Conservation (phyloP, 148 eudicot species). For the Drosera capensis region DNA sequence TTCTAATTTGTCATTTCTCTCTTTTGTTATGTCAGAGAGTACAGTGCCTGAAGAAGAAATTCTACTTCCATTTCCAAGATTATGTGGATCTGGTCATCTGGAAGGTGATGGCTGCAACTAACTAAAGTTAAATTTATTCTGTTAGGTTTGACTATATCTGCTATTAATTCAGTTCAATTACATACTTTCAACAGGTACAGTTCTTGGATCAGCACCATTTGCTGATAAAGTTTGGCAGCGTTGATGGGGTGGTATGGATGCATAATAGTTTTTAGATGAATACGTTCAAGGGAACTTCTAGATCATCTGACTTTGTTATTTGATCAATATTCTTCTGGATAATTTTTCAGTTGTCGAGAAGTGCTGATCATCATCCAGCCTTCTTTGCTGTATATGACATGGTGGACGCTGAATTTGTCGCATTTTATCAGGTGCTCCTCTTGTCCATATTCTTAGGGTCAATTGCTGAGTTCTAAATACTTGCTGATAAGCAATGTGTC, state of each 20-base stretch:
- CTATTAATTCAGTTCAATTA: background rate
- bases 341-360: conserved; percentile 57
- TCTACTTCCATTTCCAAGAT: conserved; percentile 86
- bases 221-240: conserved; percentile 91
- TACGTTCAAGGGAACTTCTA: background rate
- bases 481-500: background rate
- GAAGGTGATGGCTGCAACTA: conserved; percentile 42
- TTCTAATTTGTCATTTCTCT: background rate
- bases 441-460: background rate
- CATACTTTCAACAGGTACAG: conserved; percentile 48
- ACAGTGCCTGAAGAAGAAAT: conserved; percentile 89
- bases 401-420: conserved; percentile 81
- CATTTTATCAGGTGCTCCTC: conserved; percentile 76
- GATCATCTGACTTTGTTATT: background rate
- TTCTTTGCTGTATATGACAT: conserved; percentile 93
- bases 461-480: background rate
- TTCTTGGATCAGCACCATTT: conserved; percentile 93
- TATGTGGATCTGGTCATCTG: conserved; percentile 83
- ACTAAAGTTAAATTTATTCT: too few relatives aligned
- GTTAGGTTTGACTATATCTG: too few relatives aligned
- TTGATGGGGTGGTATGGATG: conserved; percentile 81
- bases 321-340: conserved; percentile 2
- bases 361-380: conserved; percentile 74
- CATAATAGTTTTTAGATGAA: background rate
- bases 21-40: conserved; percentile 51